Conservation (phyloP, 192 early-diverging fungal species). For the Entrophospora sp. region DNA sequence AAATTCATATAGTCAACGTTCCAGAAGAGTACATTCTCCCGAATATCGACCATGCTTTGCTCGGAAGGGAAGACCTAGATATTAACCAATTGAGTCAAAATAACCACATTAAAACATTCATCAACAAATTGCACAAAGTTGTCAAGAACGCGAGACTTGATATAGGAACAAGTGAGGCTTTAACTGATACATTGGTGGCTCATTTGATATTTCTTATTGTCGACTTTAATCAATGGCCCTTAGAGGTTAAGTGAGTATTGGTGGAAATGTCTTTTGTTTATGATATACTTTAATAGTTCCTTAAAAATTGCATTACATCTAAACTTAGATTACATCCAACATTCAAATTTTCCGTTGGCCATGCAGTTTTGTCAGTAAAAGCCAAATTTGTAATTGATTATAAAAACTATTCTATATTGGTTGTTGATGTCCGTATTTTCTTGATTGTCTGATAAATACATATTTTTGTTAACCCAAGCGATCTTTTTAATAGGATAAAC, state of each 20-base stretch:
- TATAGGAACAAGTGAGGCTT: background rate
- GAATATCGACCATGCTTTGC: too few species aligned
- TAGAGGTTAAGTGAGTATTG: background rate
- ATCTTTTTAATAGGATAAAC: background rate
- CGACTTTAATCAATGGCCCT: conserved; percentile 8
- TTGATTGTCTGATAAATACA: background rate
- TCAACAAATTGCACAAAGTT: conserved; percentile 1
- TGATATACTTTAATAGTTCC: background rate
- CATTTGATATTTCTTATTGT: background rate
- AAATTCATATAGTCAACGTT: too few species aligned
- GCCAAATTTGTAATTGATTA: background rate
- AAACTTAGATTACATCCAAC: background rate
- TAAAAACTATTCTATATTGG: background rate
- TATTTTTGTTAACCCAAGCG: background rate
- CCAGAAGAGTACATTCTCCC: too few species aligned
- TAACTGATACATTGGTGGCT: conserved; percentile 1
- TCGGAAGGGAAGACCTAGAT: too few species aligned
- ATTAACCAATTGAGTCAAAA: too few species aligned
- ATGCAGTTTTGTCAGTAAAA: background rate
- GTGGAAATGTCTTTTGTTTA: background rate
- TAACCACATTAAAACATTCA: background rate
- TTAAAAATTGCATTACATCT: background rate
- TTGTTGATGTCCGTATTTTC: background rate
- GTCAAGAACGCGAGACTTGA: background rate
- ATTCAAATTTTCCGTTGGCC: background rate